These are phyloP conservation scores for Coemansia sp. DNA, from an alignment of 192 early-diverging fungal genomes.

Conservation along the genomic window DNA sequence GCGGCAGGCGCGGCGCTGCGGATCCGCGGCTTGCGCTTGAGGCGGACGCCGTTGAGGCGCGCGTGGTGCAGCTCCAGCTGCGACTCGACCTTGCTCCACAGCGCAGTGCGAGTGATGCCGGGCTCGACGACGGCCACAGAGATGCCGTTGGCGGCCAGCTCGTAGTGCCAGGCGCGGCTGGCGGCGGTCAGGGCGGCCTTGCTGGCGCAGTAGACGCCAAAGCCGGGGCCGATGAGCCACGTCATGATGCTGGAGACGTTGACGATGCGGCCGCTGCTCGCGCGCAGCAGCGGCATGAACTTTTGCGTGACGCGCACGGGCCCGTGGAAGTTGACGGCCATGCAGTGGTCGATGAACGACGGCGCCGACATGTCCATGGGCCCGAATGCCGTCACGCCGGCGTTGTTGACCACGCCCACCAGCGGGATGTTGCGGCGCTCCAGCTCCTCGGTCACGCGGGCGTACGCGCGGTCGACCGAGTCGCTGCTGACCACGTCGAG, in stretches of 20 bases:
- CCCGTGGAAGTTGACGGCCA: constrained; percentile 57
- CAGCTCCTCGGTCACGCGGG: constrained; percentile 31
- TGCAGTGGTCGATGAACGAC: constrained; percentile 38
- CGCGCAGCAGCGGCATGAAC: constrained; percentile 55
- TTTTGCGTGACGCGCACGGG: constrained; percentile 54
- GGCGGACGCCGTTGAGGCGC: constrained; percentile 42
- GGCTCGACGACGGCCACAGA: constrained; percentile 55
- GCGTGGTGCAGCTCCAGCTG: constrained; percentile 57
- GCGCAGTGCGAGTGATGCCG: constrained; percentile 44
- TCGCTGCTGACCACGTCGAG: constrained; percentile 46
- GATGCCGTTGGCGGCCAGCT: constrained; percentile 47
- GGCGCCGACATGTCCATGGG: constrained; percentile 54
- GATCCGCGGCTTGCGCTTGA: background rate
- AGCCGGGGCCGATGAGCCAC: constrained; percentile 58
- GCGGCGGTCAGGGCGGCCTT: constrained; percentile 57
- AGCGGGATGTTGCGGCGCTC: constrained; percentile 45
- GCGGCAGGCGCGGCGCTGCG: constrained; percentile 12
- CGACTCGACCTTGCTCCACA: constrained; percentile 57
- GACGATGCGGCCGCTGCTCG: constrained; percentile 50
- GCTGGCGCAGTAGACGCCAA: constrained; percentile 59
- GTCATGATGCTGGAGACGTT: constrained; percentile 58
- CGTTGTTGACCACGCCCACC: constrained; percentile 55
- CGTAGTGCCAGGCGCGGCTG: constrained; percentile 50
- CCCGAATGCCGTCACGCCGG: constrained; percentile 51
- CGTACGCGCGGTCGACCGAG: constrained; percentile 43